Evolutionary conservation across 768 basidiomycete species (phyloP).

Genomic region (Phylloporus rhodoxanthus): DNA sequence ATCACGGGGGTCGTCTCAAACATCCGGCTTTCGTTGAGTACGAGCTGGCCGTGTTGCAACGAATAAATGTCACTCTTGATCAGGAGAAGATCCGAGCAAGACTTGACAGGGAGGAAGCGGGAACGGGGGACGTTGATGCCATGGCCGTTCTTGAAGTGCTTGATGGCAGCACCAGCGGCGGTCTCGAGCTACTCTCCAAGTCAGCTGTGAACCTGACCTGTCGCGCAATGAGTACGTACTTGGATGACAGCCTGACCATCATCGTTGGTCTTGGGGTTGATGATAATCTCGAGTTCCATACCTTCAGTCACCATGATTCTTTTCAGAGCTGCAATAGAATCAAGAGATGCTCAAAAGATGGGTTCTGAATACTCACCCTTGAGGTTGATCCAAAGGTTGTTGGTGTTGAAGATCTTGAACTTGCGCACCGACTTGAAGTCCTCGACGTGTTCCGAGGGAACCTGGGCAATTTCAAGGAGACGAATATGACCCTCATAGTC

Average conservation of each 20-base stretch:
- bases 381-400: conserved; percentile 57
- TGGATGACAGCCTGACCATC: conserved; percentile 68
- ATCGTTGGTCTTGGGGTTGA: conserved; percentile 66
- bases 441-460: conserved; percentile 64
- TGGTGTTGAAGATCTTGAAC: conserved; percentile 80
- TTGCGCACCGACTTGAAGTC: conserved; percentile 72
- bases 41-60: conserved; percentile 61
- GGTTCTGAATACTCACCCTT: conserved; percentile 28
- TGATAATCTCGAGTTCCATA: conserved; percentile 76
- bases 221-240: conserved; percentile 22
- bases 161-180: conserved; percentile 70
- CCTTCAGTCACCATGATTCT: conserved; percentile 61
- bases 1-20: conserved; percentile 64
- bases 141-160: conserved; percentile 60
- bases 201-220: neutral
- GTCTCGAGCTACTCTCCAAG: conserved; percentile 51
- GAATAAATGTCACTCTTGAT: conserved; percentile 69
- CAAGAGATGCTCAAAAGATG: neutral
- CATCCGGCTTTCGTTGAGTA: conserved; percentile 54
- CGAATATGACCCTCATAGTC: conserved; percentile 63
- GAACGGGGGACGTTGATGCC: conserved; percentile 70
- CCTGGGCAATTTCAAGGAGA: conserved; percentile 73
- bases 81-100: conserved; percentile 57
- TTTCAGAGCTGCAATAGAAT: conserved; percentile 51
- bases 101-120: conserved; percentile 65